phyloP scores from a whole-genome alignment of 805 yeast species.

The Teunomyces lycoperdinae region DNA sequence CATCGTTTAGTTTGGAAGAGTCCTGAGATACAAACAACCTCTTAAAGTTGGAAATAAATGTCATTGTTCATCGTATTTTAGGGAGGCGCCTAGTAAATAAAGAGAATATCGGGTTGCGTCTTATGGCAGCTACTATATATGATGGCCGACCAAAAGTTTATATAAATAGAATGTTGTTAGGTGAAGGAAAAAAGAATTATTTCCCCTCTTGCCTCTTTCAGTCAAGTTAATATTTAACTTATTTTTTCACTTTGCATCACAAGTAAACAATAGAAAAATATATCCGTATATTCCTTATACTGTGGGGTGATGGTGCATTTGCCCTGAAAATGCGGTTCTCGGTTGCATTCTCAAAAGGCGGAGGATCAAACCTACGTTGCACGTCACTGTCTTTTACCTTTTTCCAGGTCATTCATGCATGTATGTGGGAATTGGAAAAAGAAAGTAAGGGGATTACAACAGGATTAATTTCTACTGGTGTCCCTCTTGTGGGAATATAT shows the following conservation, averaged over 20 bases:
- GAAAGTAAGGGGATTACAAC: no score
- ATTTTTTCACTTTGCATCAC: background rate
- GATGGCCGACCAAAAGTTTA: background rate
- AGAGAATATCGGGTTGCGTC: background rate
- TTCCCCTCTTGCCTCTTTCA: constrained; percentile 1
- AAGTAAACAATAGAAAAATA: background rate
- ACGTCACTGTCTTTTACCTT: no score
- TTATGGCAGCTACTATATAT: background rate
- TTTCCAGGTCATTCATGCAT: no score
- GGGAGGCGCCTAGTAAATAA: background rate
- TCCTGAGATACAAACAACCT: constrained; percentile 9
- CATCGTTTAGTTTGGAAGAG: background rate
- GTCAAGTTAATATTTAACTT: background rate
- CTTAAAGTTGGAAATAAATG: constrained; percentile 10
- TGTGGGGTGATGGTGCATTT: constrained; percentile 1
- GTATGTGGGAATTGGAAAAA: no score
- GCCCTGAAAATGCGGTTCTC: background rate
- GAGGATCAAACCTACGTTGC: background rate
- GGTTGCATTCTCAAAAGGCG: background rate
- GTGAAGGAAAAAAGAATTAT: constrained; percentile 1
- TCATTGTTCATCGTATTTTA: background rate
- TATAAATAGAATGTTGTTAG: constrained; percentile 3
- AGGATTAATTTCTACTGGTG: no score
- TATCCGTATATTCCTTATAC: constrained; percentile 1
- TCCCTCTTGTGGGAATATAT: no score